Base-by-base conservation (phyloP, 331 rosid species). In the Erythrophleum ivorense region DNA sequence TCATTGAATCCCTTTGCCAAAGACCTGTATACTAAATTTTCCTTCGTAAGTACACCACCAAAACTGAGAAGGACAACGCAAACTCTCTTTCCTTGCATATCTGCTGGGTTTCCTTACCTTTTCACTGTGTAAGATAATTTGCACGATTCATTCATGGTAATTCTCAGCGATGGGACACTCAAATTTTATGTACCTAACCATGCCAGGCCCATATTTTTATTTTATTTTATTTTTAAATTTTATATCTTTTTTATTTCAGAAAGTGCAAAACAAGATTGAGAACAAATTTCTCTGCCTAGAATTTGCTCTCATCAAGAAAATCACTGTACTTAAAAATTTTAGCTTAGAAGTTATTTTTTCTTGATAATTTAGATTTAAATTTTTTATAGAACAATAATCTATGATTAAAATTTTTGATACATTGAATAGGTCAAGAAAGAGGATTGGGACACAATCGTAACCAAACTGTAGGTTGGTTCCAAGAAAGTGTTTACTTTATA, bases 81-180 rank as follows among this genome's bases (percentile, higher is more conserved):
- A 52, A 52, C 18, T 2, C 6, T 15, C 29, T 6, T 53, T 53
- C 40, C 3, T 53, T 52, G 1, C 21, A n/a, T 55, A 16, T 55
- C 3, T 6, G 10, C 18, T 29, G 21, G 31, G 78, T 72, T 46
- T 5, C 15, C 50, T 50, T 21, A 58, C 12, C 9, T 53, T 34
- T 52, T 62, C 63, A 12, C 73, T 0, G 18, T 41, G 52, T 5
- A 63, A 40, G 52, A 67, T 43, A 57, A 75, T 58, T 41, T 54
- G 33, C 70, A 67, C 67, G 45, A 66, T 73, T 63, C 74, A 46
- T 43, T 66, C 68, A 10, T 4, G 6, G 45, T 73, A 63, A 73
- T 16, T 73, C 48, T 73, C 75, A 36, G 48, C 57, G 36, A 80
- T 80, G 9, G 19, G 14, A 16, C 43, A 54, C 49, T 18, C 24